Evolutionary conservation across 2,329 filamentous ascomycete species (phyloP), one percentile per base, ranked within the genome.

Genomic region (Aschersonia sp.): DNA sequence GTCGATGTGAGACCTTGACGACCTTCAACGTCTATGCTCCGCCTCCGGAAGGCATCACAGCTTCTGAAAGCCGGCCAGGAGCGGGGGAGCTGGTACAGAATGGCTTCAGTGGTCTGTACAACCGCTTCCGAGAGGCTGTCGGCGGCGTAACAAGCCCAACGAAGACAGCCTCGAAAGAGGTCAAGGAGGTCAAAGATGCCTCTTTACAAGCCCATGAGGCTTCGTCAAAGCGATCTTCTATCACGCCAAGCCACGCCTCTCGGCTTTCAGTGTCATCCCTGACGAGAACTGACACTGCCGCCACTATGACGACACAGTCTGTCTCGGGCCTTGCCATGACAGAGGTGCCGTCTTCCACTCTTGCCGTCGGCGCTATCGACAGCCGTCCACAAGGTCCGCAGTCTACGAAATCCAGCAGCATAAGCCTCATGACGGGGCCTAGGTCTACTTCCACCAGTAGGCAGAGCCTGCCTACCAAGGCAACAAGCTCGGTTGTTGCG

Each of bases 21-120:
- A 94, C 88, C 7, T 97, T 97, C 66, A 94, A 94, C 65, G 89
- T 96, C 59, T 89, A 94, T 58, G 85, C 84, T 1, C 81, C 83
- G 1, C 81, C 82, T 5, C 81, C 85, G 0, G 68, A 72, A 2
- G 70, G 75, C 1, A 67, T 77, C 1, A 69, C 74, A 2, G 66
- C 70, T 11, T 65, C 72, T 30, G 87, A 94, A 56, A 78, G 71
- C 50, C 87, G 87, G 60, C 76, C 76, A 7, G 70, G 86, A 39
- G 72, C 82, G 0, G 78, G 80, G 30, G 87, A 94, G 50, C 65
- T 84, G 41, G 79, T 92, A 29, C 86, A 92, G 52, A 85, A 90
- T 63, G 87, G 90, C 5, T 70, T 97, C 44, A 94, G 85, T 59
- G 88, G 90, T 1, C 69, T 97, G 39, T 97, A 96, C 63, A 92